Base-by-base conservation (phyloP, 495 filamentous ascomycete genomes). In the Penicillium odoratum region DNA sequence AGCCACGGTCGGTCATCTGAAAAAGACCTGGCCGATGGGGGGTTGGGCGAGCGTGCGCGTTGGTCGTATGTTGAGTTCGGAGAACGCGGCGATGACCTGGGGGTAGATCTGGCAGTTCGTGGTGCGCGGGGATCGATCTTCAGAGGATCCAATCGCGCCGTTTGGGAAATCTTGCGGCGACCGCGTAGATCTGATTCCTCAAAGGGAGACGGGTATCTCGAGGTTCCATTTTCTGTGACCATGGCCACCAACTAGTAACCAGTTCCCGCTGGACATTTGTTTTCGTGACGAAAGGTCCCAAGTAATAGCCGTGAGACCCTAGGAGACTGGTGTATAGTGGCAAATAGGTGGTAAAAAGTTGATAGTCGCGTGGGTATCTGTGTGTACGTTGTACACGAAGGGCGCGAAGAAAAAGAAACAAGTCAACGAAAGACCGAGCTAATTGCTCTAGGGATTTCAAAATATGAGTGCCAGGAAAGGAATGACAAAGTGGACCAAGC, bases 251-350 rank as follows among this genome's bases (percentile, higher is more conserved):
- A 53, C 51, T 65, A 63, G 65, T 56, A 71, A 65, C 66, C 70
- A 75, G 71, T 66, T 67, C 74, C 62, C 66, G 74, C 66, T 75
- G 73, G 72, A 77, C 76, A 79, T 79, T 79, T 69, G 73, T 76
- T 69, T 65, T 63, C n/a, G 42, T 15, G 43, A 48, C 26, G 34
- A 30, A 58, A 54, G 26, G 54, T 42, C 55, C 53, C 30, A 38
- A 29, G 44, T 51, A 8, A 30, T 50, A 53, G 53, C 59, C 43
- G 31, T 26, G 55, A 40, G 6, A 53, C 36, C 6, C 1, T 16
- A 16, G 9, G n/a, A 30, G 26, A 13, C 7, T 25, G 26, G n/a
- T 51, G 5, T 30, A 48, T 31, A 55, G 48, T 40, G 56, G 46
- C 46, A 28, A 30, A 31, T 28, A 51, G 43, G 13, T 10, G 7